Base-by-base conservation (phyloP, 768 basidiomycete genomes). In the Tulasnella sp. region DNA sequence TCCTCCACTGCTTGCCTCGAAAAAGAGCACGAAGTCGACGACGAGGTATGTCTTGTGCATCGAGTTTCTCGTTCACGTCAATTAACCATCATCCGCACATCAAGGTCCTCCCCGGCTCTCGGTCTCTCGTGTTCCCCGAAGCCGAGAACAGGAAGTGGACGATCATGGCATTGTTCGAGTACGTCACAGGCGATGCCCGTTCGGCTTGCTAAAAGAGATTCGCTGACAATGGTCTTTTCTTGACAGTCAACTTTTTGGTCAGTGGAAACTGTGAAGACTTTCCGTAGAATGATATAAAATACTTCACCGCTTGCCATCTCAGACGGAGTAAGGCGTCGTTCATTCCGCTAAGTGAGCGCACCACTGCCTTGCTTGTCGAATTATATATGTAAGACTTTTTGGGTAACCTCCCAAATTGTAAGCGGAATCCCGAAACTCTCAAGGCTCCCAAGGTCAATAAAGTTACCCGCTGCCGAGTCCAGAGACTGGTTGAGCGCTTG, bases 101-200 rank as follows among this genome's bases (percentile, higher is more conserved):
- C 81, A 94, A 97, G 85, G 96, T 99, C n/a, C 97, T 98, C 82
- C 97, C 97, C 81, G 94, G 95, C 11, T 89, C 91, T 45, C 90
- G 96, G 64, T 94, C 93, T 19, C 88, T 97, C 67, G 97, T 92
- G 14, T 99, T 96, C 88, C 91, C 89, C 19, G 96, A 96, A 83
- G 91, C 94, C 0, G 96, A 98, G 84, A 99, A 99, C 85, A 89
- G 97, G 77, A 96, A 96, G 82, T 97, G 95, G 96, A 96, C 96
- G 0, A 97, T 91, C 80, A 94, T 96, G 90, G 93, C 96, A 19
- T 83, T 89, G 12, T 97, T 97, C 80, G 93, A 96, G 93, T 94
- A 80, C 75, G 92, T 89, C n/a, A n/a, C n/a, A n/a, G n/a, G n/a
- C 14, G 29, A 38, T 36, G 39, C 45, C 71, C 37, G 12, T 14